phyloP scores from a whole-genome alignment of 768 basidiomycete species.

The Macrolepiota dolichaula region DNA sequence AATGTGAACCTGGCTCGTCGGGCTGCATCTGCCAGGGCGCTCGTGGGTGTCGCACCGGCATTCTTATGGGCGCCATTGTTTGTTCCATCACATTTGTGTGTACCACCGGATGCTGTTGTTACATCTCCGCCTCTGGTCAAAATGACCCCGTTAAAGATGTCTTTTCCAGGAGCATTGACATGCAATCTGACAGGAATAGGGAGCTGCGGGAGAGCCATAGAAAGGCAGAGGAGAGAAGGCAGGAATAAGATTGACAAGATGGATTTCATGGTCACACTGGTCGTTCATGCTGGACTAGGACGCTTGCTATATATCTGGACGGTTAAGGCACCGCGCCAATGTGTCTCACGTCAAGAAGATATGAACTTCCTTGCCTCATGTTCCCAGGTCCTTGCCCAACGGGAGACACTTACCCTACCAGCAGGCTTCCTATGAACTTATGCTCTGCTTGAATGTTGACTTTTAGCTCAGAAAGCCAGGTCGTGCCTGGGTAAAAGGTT shows the following conservation, averaged over 20 bases:
- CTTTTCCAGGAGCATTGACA: constrained; percentile 33
- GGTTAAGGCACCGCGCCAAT: neutral
- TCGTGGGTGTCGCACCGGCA: constrained; percentile 39
- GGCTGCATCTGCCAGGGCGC: constrained; percentile 41
- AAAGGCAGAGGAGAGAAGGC: neutral
- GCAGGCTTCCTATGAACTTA: no score
- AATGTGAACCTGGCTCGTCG: constrained; percentile 27
- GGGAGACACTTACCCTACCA: no score
- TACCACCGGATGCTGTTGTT: constrained; percentile 33
- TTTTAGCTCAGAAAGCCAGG: no score
- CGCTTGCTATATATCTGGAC: neutral
- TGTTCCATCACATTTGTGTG: constrained; percentile 42
- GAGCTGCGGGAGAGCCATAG: neutral
- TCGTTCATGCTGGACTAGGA: neutral
- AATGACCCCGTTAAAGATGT: constrained; percentile 37
- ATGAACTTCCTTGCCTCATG: neutral
- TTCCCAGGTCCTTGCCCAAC: no score
- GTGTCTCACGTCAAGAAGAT: neutral
- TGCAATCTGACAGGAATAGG: constrained; percentile 29
- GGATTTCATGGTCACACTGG: neutral
- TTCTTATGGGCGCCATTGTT: constrained; percentile 29
- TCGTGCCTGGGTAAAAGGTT: no score
- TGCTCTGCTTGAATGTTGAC: no score
- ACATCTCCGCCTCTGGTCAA: constrained; percentile 38
- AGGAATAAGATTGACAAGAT: neutral